These are phyloP conservation scores for Cercospora berteroae DNA, from an alignment of 2,329 filamentous ascomycete genomes.

Conservation along the genomic window DNA sequence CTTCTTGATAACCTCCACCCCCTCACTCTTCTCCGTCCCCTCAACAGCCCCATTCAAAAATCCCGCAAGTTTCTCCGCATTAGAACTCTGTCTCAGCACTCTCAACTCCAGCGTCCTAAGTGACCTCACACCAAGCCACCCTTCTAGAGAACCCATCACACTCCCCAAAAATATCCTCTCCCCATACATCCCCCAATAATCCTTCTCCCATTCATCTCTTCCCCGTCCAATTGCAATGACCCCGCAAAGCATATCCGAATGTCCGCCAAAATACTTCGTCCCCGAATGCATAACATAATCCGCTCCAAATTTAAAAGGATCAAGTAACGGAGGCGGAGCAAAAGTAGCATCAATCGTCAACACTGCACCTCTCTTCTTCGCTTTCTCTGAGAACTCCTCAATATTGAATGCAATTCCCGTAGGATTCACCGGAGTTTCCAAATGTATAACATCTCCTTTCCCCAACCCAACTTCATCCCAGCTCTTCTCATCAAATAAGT, in stretches of 20 bases:
- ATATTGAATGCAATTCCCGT: conserved; percentile 78
- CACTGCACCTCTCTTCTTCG: conserved; percentile 68
- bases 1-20: conserved; percentile 45
- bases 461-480: conserved; percentile 64
- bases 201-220: conserved; percentile 51
- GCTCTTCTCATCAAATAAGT: conserved; percentile 52
- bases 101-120: conserved; percentile 82
- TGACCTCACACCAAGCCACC: conserved; percentile 86
- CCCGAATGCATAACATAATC: conserved; percentile 90
- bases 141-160: conserved; percentile 86
- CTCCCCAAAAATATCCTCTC: conserved; percentile 77
- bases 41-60: conserved; percentile 62
- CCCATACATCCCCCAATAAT: conserved; percentile 54
- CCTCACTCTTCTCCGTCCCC: conserved; percentile 27
- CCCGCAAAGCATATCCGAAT: conserved; percentile 89
- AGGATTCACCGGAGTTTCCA: conserved; percentile 94
- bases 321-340: conserved; percentile 81
- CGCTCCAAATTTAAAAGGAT: conserved; percentile 77
- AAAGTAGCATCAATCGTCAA: conserved; percentile 90
- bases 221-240: conserved; percentile 64
- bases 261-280: conserved; percentile 94
- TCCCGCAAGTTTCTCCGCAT: conserved; percentile 64
- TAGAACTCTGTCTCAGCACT: conserved; percentile 72
- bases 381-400: conserved; percentile 66
- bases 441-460: conserved; percentile 78